Base-by-base conservation (phyloP, 2,329 filamentous ascomycete genomes). In the Aspergillus persii region DNA sequence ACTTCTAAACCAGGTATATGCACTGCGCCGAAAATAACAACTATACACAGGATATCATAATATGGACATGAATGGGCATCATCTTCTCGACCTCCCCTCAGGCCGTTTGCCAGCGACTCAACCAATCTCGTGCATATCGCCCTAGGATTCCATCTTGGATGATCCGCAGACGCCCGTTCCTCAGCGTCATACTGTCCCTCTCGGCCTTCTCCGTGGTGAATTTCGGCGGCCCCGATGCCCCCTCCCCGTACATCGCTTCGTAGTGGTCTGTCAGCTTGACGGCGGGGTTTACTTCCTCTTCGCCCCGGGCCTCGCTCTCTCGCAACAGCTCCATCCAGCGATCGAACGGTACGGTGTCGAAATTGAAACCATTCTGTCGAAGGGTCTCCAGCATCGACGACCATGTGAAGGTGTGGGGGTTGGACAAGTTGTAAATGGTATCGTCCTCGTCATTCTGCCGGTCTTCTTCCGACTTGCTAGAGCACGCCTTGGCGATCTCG, bases 401-500 rank as follows among this genome's bases (percentile, higher is more conserved):
- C 76, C 76, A 79, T 5, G 69, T 66, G 58, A 79, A 79, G 5
- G 56, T 50, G 1, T 61, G 59, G 6, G 71, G 60, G 51, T 74
- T 74, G 36, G 62, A 66, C 33, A 74, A 39, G 53, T 74, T 74
- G 56, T 73, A 74, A 12, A 74, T 56, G 0, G 67, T 66, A 23
- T 69, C 67, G 54, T 71, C 69, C 1, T 52, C 23, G 26, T 39
- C 26, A 3, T n/a, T 7, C 33, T 44, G 2, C 3, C 50, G 44
- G 15, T 56, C 18, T 47, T 58, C 36, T n/a, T 50, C 12, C 27
- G 48, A 62, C 8, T 44, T 57, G 0, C 50, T 29, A 1, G 65
- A 61, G 50, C 66, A 67, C 0, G 63, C 46, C 7, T 60, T 60
- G 1, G 66, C 63, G 2, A 74, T 54, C 30, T 74, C 70, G 8